Evolutionary conservation across 495 filamentous ascomycete species (phyloP).

Genomic region (Aeminium ludgeri): DNA sequence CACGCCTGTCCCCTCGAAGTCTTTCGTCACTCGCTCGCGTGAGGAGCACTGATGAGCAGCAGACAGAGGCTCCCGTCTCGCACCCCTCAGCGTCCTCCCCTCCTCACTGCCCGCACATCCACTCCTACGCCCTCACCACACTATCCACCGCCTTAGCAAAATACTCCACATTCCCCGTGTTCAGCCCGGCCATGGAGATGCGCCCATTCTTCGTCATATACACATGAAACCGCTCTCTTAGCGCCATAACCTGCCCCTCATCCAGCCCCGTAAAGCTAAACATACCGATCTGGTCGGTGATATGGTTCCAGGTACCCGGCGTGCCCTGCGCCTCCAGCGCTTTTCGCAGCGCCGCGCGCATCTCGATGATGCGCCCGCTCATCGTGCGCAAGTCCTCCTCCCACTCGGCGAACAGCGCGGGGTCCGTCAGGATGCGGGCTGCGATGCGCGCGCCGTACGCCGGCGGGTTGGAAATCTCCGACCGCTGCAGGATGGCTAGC

Average conservation of each 20-base stretch:
- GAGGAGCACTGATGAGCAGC: too few relatives aligned
- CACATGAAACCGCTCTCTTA: conserved; percentile 68
- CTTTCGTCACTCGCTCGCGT: too few relatives aligned
- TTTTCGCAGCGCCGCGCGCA: conserved; percentile 57
- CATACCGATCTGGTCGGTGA: conserved; percentile 98
- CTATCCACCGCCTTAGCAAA: conserved; percentile 77
- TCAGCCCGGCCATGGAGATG: conserved; percentile 88
- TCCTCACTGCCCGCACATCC: too few relatives aligned
- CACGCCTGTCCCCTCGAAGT: too few relatives aligned
- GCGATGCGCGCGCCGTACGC: conserved; percentile 88
- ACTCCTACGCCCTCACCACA: conserved; percentile 60
- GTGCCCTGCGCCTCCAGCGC: conserved; percentile 71
- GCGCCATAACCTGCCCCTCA: conserved; percentile 67
- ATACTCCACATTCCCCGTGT: conserved; percentile 81
- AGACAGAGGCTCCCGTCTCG: too few relatives aligned
- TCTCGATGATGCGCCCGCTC: conserved; percentile 81
- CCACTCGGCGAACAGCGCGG: conserved; percentile 76
- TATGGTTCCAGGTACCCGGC: conserved; percentile 86
- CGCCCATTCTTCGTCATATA: conserved; percentile 99
- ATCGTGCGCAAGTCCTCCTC: conserved; percentile 83
- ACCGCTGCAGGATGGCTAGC: conserved; percentile 85
- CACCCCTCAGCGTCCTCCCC: too few relatives aligned
- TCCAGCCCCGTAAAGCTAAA: conserved; percentile 90
- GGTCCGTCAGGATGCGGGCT: conserved; percentile 64
- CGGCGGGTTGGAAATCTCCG: conserved; percentile 92